A percentile compares a stretch with the other conserved stretches of the same genome.
Conservation (phyloP, 2,329 filamentous ascomycete genomes). For the Parastagonospora nodorum region DNA sequence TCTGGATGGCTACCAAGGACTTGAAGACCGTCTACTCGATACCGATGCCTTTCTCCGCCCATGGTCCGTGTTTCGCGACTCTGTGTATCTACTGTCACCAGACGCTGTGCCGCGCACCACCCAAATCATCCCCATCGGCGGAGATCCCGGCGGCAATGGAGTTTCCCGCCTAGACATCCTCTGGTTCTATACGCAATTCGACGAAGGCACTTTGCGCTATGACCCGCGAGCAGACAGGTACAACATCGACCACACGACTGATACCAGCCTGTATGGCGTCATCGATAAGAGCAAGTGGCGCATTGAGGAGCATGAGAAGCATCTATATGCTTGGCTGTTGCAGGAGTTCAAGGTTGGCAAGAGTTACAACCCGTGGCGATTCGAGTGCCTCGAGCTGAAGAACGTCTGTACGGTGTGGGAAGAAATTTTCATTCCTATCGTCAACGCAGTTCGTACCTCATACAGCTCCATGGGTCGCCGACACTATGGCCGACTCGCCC, state of each 20-base stretch:
- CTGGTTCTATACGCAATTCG: constrained; percentile 40
- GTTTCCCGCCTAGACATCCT: constrained; percentile 32
- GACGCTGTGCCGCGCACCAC: constrained; percentile 14
- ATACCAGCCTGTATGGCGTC: constrained; percentile 14
- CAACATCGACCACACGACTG: constrained; percentile 12
- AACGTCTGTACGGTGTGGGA: constrained; percentile 37
- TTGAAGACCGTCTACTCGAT: constrained; percentile 37
- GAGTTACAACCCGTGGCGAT: constrained; percentile 25
- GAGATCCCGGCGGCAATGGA: neutral
- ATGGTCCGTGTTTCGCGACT: constrained; percentile 39
- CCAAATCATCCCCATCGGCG: neutral
- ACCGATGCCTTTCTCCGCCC: constrained; percentile 36
- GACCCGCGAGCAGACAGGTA: constrained; percentile 26
- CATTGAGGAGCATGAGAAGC: constrained; percentile 36
- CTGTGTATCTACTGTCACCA: constrained; percentile 24
- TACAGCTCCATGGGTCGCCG: constrained; percentile 33
- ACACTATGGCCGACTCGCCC: constrained; percentile 39
- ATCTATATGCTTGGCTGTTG: constrained; percentile 39
- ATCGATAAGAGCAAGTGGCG: constrained; percentile 37
- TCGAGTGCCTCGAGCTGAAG: constrained; percentile 34
- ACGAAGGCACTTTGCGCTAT: constrained; percentile 32
- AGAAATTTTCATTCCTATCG: constrained; percentile 36
- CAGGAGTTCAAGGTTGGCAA: constrained; percentile 42
- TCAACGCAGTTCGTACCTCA: constrained; percentile 33
- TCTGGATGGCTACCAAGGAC: constrained; percentile 20